Evolutionary conservation across 31 red algal species (phyloP).

Genomic region (Odonthalia washingtoniensis): DNA sequence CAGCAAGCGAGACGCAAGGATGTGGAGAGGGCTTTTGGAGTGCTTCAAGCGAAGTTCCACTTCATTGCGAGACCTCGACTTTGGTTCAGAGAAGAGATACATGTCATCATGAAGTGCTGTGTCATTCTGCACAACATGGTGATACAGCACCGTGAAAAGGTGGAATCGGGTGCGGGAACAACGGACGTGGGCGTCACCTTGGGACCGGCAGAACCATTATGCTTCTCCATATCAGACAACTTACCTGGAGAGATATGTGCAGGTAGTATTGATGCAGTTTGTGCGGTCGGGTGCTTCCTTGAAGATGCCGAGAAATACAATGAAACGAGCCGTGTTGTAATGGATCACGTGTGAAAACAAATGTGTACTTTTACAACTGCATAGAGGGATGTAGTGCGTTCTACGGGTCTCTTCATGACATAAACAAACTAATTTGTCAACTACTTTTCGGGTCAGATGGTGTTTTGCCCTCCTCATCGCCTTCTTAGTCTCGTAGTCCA

Average conservation of each 20-base stretch:
- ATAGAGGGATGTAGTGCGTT: background rate
- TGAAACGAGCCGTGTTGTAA: background rate
- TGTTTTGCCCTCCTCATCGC: background rate
- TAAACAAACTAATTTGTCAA: conserved; percentile 9
- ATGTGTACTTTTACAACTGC: background rate
- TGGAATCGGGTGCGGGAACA: too few relatives aligned
- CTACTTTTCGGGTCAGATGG: background rate
- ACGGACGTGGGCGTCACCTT: too few relatives aligned
- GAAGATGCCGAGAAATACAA: background rate
- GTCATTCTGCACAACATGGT: conserved; percentile 48
- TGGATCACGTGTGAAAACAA: conserved; percentile 21
- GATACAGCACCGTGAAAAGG: too few relatives aligned
- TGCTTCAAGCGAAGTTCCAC: conserved; percentile 40
- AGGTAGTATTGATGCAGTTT: background rate
- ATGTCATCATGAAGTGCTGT: conserved; percentile 33
- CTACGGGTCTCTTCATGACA: background rate
- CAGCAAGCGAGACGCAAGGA: conserved; percentile 41
- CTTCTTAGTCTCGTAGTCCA: conserved; percentile 13
- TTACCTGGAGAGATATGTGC: too few relatives aligned
- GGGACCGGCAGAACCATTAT: too few relatives aligned
- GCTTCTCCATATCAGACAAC: too few relatives aligned
- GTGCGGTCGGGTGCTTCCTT: background rate
- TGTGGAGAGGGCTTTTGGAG: conserved; percentile 29
- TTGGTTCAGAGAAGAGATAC: conserved; percentile 25
- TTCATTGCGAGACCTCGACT: background rate